A percentile compares a stretch with the other conserved stretches of the same genome.
phyloP scores from a whole-genome alignment of 208 protist genomes.

The Strigomonas culicis region DNA sequence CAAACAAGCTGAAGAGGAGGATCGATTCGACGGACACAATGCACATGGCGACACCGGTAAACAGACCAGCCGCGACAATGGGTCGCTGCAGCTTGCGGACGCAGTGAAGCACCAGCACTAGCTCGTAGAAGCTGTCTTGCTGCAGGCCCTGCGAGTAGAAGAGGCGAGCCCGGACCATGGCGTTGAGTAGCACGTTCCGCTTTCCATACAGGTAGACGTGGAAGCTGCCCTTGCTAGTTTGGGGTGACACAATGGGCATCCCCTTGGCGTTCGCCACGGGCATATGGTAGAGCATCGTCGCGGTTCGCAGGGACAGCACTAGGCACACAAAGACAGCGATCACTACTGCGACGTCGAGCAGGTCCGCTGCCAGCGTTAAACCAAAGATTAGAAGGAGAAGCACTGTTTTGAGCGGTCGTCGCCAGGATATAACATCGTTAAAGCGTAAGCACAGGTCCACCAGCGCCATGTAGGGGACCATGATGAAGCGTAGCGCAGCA shows the following conservation, averaged over 20 bases:
- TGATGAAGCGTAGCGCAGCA: conserved; percentile 52
- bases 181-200: conserved; percentile 67
- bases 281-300: conserved; percentile 49
- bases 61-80: conserved; percentile 20
- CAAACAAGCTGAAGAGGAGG: conserved; percentile 25
- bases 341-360: conserved; percentile 48
- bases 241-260: conserved; percentile 18
- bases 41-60: conserved; percentile 20
- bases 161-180: conserved; percentile 58
- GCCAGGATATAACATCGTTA: conserved; percentile 63
- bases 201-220: conserved; percentile 64
- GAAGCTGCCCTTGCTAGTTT: conserved; percentile 16
- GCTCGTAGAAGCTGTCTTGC: conserved; percentile 76
- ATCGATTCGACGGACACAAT: conserved; percentile 53
- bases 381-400: conserved; percentile 47
- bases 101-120: conserved; percentile 55
- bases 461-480: conserved; percentile 76
- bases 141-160: conserved; percentile 80
- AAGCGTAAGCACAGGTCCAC: conserved; percentile 48
- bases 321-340: conserved; percentile 32
- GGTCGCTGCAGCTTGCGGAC: conserved; percentile 26
- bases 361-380: conserved; percentile 40
- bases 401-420: conserved; percentile 45
- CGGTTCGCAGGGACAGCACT: conserved; percentile 37
- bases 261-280: conserved; percentile 21